phyloP scores from a whole-genome alignment of 108 stramenopile genomes.

The Skeletonema menzelii region DNA sequence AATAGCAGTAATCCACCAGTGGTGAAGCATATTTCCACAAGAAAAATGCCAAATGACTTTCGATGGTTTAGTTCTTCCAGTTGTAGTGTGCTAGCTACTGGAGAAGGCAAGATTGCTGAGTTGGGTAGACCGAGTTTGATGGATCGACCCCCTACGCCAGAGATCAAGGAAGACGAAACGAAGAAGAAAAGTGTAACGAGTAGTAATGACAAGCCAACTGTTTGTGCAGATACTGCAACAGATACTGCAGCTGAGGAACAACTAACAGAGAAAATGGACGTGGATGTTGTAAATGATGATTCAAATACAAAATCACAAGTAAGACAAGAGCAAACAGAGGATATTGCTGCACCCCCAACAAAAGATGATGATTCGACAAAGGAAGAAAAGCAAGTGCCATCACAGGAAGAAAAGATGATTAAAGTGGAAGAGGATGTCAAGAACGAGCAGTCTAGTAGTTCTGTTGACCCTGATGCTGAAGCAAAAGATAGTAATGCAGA shows the following conservation, averaged over 20 bases:
- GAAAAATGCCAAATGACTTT: conserved; percentile 57
- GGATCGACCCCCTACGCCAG: background rate
- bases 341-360: background rate
- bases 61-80: conserved; percentile 61
- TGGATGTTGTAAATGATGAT: background rate
- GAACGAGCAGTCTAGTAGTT: too few relatives aligned
- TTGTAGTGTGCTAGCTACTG: background rate
- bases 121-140: background rate
- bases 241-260: background rate
- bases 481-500: background rate
- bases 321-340: background rate
- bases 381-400: background rate
- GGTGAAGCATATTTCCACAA: background rate
- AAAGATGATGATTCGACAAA: background rate
- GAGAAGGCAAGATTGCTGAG: background rate
- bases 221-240: background rate
- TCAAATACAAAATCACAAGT: background rate
- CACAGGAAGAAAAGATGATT: too few relatives aligned
- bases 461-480: background rate
- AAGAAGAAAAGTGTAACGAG: background rate
- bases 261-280: background rate
- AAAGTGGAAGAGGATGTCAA: background rate
- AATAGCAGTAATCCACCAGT: background rate
- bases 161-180: background rate
- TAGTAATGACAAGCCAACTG: background rate